Base-by-base conservation (phyloP, 441 rosid genomes). In the Corymbia citriodora region DNA sequence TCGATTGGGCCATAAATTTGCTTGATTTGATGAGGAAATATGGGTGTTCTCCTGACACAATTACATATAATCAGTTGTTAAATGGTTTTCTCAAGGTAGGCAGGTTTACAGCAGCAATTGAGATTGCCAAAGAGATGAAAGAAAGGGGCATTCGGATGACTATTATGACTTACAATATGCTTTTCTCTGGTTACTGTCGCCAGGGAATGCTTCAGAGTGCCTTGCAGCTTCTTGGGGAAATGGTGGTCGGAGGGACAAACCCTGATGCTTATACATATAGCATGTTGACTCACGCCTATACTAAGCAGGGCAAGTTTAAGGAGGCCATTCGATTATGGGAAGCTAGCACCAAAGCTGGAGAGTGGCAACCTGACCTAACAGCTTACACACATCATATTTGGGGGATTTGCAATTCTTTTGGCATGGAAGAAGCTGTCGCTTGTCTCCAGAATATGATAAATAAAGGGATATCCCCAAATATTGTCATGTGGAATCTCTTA, bases 401-500 rank as follows among this genome's bases (percentile, higher is more conserved):
- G 96, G 98, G 98, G 23, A 91, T 97, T 16, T 95, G 97, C 92
- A 92, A 94, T 50, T 93, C 88, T 90, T 74, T 89, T 90, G 93
- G 96, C 70, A 50, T 90, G 87, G 97, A 96, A 36, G 98, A 94
- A 72, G 97, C 95, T 50, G 79, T 93, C 50, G 12, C 50, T 83
- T 90, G 93, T 92, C 92, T 96, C 86, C 93, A 93, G 87, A 96
- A 92, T 93, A 95, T 96, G 98, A 63, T 95, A 83, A 92, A 88
- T 45, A 92, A 92, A 90, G 94, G 96, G 81, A 90, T 95, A 89
- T 91, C 61, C 89, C 98, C 99, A 48, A 96, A 94, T 93, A 57
- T 90, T 54, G 96, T 94, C 90, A 94, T 96, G 54, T 98, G 99
- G 99, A 95, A 96, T 94, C 94, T 95, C 59, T 90, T 96, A 85